These are phyloP conservation scores for Starmerella floris DNA, from an alignment of 805 yeast genomes.

Conservation along the genomic window DNA sequence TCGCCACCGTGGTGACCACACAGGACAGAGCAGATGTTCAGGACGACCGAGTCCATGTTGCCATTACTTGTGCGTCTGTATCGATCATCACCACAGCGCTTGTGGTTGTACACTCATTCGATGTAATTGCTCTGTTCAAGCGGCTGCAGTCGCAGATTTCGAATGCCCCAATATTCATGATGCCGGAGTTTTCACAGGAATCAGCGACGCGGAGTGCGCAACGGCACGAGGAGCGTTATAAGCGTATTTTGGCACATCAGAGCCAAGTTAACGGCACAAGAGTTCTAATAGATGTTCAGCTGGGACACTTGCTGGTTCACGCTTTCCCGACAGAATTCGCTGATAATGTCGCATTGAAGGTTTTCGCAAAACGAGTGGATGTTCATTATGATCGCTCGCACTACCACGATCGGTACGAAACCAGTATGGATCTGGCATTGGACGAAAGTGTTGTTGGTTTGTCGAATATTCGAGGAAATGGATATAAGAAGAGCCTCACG, in stretches of 20 bases:
- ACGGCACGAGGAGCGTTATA: not conserved
- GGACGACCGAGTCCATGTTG: conserved; percentile 41
- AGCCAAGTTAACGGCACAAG: conserved; percentile 30
- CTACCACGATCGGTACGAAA: conserved; percentile 24
- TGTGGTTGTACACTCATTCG: conserved; percentile 70
- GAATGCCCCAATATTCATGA: conserved; percentile 10
- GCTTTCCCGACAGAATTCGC: conserved; percentile 72
- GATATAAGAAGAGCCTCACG: conserved; percentile 37
- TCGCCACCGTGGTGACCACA: conserved; percentile 50
- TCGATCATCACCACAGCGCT: conserved; percentile 65
- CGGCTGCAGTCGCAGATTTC: conserved; percentile 19
- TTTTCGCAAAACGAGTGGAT: conserved; percentile 22
- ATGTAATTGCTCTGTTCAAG: conserved; percentile 41
- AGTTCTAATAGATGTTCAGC: conserved; percentile 51
- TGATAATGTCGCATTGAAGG: conserved; percentile 62
- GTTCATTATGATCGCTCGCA: conserved; percentile 22
- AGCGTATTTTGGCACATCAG: not conserved
- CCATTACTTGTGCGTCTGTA: conserved; percentile 33
- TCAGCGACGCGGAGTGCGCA: not conserved
- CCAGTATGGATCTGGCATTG: conserved; percentile 47
- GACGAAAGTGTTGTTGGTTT: conserved; percentile 55
- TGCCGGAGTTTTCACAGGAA: conserved; percentile 5
- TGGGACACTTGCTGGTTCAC: conserved; percentile 44
- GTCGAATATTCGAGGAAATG: conserved; percentile 38
- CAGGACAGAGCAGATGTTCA: conserved; percentile 32